A percentile compares a stretch with the other conserved stretches of the same genome.
Conservation (phyloP, 106 monocot species). For the Apostasia shenzhenica region DNA sequence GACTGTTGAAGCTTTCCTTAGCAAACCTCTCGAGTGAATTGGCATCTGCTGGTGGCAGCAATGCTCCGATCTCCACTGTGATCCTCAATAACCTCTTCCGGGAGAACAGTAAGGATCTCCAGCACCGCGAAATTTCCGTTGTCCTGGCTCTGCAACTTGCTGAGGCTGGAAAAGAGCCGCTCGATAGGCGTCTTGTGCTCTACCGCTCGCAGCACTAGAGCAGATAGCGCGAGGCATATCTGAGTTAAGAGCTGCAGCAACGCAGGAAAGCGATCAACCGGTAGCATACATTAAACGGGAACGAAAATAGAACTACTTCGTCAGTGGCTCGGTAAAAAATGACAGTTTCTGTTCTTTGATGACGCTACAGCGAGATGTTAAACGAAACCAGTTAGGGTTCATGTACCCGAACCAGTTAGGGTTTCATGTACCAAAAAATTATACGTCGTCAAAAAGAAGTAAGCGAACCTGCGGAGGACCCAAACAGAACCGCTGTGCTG, state of each 20-base stretch:
- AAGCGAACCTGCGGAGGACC: constrained; percentile 68
- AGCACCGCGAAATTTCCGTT: constrained; percentile 72
- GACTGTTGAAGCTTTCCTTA: constrained; percentile 39
- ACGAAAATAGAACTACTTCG: neutral
- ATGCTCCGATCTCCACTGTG: constrained; percentile 42
- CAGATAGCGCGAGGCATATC: constrained; percentile 87
- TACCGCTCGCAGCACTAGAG: constrained; percentile 54
- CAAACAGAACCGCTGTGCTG: constrained; percentile 61
- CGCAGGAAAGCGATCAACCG: constrained; percentile 1
- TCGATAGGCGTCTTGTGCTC: constrained; percentile 76
- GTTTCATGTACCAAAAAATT: too few relatives aligned
- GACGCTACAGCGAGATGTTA: neutral
- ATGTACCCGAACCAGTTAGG: too few relatives aligned
- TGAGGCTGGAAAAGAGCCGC: constrained; percentile 75
- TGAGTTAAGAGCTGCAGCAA: constrained; percentile 78
- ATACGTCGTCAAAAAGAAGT: neutral
- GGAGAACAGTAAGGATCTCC: constrained; percentile 90
- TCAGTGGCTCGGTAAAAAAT: neutral
- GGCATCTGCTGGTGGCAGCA: constrained; percentile 43
- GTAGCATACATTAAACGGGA: neutral
- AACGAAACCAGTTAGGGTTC: too few relatives aligned
- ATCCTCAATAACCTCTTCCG: constrained; percentile 83
- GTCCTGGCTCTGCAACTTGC: constrained; percentile 61
- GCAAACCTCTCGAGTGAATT: constrained; percentile 66
- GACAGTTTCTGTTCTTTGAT: neutral